These are phyloP conservation scores for Besnoitia besnoiti DNA, from an alignment of 169 alveolate species.

Conservation along the genomic window DNA sequence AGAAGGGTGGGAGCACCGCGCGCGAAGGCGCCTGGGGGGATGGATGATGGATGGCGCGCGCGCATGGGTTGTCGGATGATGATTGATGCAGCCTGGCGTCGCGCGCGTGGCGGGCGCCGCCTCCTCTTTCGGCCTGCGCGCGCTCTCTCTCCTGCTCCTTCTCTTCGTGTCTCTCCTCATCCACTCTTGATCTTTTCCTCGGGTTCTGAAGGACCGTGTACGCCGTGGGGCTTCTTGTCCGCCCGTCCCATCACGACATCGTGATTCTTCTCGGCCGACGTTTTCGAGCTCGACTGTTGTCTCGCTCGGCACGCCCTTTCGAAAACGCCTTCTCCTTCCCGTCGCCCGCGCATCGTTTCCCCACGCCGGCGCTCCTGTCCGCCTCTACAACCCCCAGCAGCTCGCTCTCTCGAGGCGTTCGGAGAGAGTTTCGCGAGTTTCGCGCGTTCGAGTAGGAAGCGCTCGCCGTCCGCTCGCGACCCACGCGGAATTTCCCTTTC, in stretches of 20 bases:
- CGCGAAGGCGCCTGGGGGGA: neutral
- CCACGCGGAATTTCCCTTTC: neutral
- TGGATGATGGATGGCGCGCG: neutral
- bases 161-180: neutral
- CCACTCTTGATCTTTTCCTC: neutral
- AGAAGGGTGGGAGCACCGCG: neutral
- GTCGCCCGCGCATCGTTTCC: neutral
- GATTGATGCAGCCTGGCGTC: neutral
- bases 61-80: neutral
- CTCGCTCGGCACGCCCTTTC: neutral
- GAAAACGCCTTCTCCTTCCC: neutral
- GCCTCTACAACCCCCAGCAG: neutral
- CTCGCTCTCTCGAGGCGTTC: neutral
- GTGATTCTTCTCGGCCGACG: neutral
- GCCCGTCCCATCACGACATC: neutral
- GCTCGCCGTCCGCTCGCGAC: neutral
- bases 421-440: neutral
- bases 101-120: neutral
- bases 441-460: neutral
- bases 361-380: neutral
- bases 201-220: neutral
- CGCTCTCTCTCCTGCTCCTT: neutral
- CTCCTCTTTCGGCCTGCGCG: too few species aligned
- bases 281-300: neutral
- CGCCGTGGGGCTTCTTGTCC: neutral